Conservation (phyloP, 805 yeast species). For the Kuraishia capsulata region DNA sequence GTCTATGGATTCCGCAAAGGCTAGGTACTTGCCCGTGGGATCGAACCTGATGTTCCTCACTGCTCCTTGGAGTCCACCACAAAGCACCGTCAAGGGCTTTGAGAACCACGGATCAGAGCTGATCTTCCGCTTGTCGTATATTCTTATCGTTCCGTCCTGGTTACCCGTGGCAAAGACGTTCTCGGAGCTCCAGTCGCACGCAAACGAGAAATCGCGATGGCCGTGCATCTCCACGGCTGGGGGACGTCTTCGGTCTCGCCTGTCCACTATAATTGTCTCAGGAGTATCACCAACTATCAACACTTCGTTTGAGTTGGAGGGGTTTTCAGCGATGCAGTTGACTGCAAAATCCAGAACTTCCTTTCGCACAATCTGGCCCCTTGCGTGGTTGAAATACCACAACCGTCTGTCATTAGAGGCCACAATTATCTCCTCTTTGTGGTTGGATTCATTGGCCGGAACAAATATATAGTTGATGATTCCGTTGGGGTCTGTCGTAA, state of each 20-base stretch:
- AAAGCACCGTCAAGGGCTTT: slow-evolving; percentile 7
- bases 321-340: slow-evolving; percentile 37
- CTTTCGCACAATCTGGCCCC: slow-evolving; percentile 9
- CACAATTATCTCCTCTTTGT: slow-evolving; percentile 25
- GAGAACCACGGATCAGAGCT: slow-evolving; percentile 6
- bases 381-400: slow-evolving; percentile 28
- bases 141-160: slow-evolving; percentile 48
- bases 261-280: slow-evolving; percentile 34
- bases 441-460: slow-evolving; percentile 10
- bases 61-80: slow-evolving; percentile 28
- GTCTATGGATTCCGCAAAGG: slow-evolving; percentile 54
- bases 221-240: slow-evolving; percentile 19
- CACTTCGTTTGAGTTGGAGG: slow-evolving; percentile 25
- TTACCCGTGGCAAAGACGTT: slow-evolving; percentile 43
- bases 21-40: slow-evolving; percentile 31
- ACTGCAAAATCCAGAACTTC: slow-evolving; percentile 34
- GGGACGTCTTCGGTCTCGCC: slow-evolving; percentile 16
- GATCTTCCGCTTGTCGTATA: slow-evolving; percentile 38
- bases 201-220: slow-evolving; percentile 47
- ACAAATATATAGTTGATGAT: slow-evolving; percentile 41
- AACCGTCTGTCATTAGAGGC: slow-evolving; percentile 43
- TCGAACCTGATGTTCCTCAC: slow-evolving; percentile 45
- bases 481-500: slow-evolving; percentile 36
- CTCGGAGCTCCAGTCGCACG: slow-evolving; percentile 50
- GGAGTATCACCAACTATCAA: slow-evolving; percentile 43